Base-by-base conservation (phyloP, 306 rosid genomes). In the Alnus rubra region DNA sequence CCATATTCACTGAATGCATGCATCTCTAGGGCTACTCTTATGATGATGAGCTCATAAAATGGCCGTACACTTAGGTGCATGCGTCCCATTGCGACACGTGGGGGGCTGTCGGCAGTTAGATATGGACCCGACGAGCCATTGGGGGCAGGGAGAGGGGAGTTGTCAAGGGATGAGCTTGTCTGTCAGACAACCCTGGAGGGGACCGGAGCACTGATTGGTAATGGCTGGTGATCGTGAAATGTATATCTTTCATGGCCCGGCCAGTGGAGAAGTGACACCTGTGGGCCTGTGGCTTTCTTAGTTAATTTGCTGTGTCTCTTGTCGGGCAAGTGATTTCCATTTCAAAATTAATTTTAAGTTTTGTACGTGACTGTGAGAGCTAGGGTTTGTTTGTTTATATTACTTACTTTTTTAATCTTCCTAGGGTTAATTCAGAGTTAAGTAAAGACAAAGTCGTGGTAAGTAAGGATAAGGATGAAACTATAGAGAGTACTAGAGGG, bases 381-480 rank as follows among this genome's bases (percentile, higher is more conserved):
- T 53, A 23, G 2, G 3, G 1, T 49, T 39, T 28, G 1, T 50
- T 48, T 11, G 28, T 23, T 14, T 67, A 39, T 39, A 69, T 65
- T 76, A 50, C 28, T 23, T 23, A 23, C 74, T 74, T 76, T 63
- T 14, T 64, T 54, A 33, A 71, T 84, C 84, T 81, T 78, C 79
- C 87, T 51, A 37, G 69, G 58, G 85, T 80, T 78, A 76, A 69
- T 72, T 65, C 39, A 54, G 72, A 75, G 76, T 69, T 74, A 76
- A 87, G 86, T 71, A 74, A 68, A 75, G 80, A 74, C 74, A 76
- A 75, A 73, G 69, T 51, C 30, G 18, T 30, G 79, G 85, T 82
- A 74, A 60, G 74, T 5, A 73, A 59, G 91, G 96, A 93, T 91
- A 91, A 93, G 94, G 93, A 93, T 84, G 88, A 86, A 84, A 74